Percentiles rank a stretch among this genome's conserved stretches.
These are phyloP conservation scores for Colletotrichum cordylinicola DNA, from an alignment of 2,329 filamentous ascomycete genomes.

Conservation along the genomic window DNA sequence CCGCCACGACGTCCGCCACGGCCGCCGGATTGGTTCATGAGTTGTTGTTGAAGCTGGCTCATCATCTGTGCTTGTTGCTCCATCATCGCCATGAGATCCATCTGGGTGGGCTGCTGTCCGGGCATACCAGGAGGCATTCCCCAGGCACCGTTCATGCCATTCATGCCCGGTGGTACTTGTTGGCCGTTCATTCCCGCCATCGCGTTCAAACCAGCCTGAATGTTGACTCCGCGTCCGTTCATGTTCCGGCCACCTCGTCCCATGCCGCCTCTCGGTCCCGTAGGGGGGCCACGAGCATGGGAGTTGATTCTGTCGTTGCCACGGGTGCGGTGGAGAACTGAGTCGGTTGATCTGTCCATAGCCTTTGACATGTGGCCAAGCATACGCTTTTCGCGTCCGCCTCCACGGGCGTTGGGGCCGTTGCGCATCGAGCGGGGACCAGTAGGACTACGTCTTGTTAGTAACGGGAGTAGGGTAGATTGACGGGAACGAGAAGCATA, in stretches of 20 bases:
- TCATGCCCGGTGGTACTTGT: conserved; percentile 40
- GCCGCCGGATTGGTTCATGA: conserved; percentile 57
- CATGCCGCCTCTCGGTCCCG: conserved; percentile 68
- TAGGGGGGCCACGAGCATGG: conserved; percentile 73
- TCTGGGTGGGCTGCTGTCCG: conserved; percentile 53
- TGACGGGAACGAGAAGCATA: conserved; percentile 46
- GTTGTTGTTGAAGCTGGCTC: conserved; percentile 72
- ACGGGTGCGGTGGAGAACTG: conserved; percentile 81
- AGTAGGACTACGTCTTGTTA: conserved; percentile 74
- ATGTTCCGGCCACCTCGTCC: conserved; percentile 55
- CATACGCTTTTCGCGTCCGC: conserved; percentile 78
- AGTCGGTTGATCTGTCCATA: conserved; percentile 79
- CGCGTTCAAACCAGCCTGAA: conserved; percentile 54
- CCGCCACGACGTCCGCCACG: conserved; percentile 49
- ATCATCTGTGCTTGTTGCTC: conserved; percentile 91
- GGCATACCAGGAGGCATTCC: conserved; percentile 42
- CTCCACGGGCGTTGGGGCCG: conserved; percentile 58
- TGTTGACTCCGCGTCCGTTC: conserved; percentile 55
- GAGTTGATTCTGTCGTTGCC: conserved; percentile 81
- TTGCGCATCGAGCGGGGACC: conserved; percentile 95
- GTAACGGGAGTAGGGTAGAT: conserved; percentile 28
- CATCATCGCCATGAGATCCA: conserved; percentile 74
- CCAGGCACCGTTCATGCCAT: conserved; percentile 44
- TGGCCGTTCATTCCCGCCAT: conserved; percentile 40
- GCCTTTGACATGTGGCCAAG: conserved; percentile 84